Conservation (phyloP, 169 alveolate genomes). For the Amoebophrya sp. region DNA sequence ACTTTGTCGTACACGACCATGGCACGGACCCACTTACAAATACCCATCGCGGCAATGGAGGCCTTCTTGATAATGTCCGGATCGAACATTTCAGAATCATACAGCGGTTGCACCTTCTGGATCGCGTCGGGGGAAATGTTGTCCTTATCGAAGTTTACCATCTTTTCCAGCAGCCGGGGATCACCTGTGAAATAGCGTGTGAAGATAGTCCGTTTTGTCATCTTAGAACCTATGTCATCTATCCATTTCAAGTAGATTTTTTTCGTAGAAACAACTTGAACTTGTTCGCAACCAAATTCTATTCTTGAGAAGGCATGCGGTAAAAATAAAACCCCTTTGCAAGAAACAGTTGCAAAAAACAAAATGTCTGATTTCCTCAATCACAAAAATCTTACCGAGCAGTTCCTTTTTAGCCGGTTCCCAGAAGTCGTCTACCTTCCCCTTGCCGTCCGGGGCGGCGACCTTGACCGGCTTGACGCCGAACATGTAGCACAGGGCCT, state of each 20-base stretch:
- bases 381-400: too few relatives aligned
- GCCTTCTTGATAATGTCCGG: slow-evolving; percentile 77
- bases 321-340: too few relatives aligned
- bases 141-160: slow-evolving; percentile 80
- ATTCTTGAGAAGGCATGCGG: too few relatives aligned
- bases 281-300: too few relatives aligned
- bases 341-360: too few relatives aligned
- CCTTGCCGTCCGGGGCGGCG: slow-evolving; percentile 63
- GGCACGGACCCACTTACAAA: slow-evolving; percentile 89
- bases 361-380: too few relatives aligned
- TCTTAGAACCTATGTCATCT: too few relatives aligned
- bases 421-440: slow-evolving; percentile 70
- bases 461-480: slow-evolving; percentile 58
- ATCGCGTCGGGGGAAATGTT: slow-evolving; percentile 87
- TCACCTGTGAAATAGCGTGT: too few relatives aligned
- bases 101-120: slow-evolving; percentile 80
- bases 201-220: too few relatives aligned
- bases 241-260: too few relatives aligned
- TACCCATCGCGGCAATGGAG: slow-evolving; percentile 79
- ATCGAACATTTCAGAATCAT: slow-evolving; percentile 68
- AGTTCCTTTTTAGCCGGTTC: slow-evolving; percentile 70
- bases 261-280: too few relatives aligned
- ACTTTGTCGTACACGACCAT: slow-evolving; percentile 62
- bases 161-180: slow-evolving; percentile 56
- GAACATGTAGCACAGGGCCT: slow-evolving; percentile 72